Evolutionary conservation across 2,329 filamentous ascomycete species (phyloP).

Genomic region (Geosmithia flava): DNA sequence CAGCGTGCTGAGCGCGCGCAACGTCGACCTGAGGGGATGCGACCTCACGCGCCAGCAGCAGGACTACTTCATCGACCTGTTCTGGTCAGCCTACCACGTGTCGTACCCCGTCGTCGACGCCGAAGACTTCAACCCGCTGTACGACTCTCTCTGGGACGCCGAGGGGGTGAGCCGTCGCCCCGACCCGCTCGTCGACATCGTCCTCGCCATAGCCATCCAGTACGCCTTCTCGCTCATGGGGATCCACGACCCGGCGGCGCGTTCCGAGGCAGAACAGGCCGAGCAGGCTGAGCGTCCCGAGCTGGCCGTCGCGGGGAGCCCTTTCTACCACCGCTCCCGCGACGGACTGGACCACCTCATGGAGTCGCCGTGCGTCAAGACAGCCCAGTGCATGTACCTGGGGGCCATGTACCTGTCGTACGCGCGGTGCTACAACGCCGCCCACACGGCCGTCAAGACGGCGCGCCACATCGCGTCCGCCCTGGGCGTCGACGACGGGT

Average conservation of each 20-base stretch:
- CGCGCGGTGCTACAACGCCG: slow-evolving; percentile 3
- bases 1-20: not conserved
- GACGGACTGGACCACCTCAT: not conserved
- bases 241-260: not conserved
- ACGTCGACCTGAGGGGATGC: not conserved
- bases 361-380: slow-evolving; percentile 1
- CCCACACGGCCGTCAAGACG: not conserved
- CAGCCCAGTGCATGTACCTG: slow-evolving; percentile 1
- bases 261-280: not conserved
- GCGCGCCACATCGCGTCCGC: not conserved
- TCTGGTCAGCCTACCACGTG: slow-evolving; percentile 2
- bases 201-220: slow-evolving; percentile 3
- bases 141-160: slow-evolving; percentile 2
- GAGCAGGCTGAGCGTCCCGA: not conserved
- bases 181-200: slow-evolving; percentile 2
- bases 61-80: slow-evolving; percentile 3
- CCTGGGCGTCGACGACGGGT: not conserved
- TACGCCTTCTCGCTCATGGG: slow-evolving; percentile 1
- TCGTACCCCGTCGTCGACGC: slow-evolving; percentile 1
- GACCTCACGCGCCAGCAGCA: not conserved
- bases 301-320: not conserved
- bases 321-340: slow-evolving; percentile 3
- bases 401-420: slow-evolving; percentile 2
- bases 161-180: not conserved
- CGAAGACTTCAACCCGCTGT: slow-evolving; percentile 1